A percentile compares a stretch with the other conserved stretches of the same genome.
These are phyloP conservation scores for Moniliophthora roreri DNA, from an alignment of 1,284 basidiomycete genomes.

Conservation along the genomic window DNA sequence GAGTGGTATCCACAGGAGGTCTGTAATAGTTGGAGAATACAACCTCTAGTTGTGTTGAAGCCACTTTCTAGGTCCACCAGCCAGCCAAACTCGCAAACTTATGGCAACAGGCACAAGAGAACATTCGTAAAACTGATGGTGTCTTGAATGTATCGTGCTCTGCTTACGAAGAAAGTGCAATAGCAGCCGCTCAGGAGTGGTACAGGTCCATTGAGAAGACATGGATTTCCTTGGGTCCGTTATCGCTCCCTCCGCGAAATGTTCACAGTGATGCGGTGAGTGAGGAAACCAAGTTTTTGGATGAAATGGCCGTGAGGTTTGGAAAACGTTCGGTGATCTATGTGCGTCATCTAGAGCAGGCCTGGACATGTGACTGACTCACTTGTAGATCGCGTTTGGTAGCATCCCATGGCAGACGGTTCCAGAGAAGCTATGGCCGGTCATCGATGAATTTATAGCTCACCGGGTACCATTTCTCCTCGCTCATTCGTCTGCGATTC, in stretches of 20 bases:
- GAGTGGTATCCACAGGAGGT: neutral
- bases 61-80: neutral
- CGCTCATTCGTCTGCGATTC: neutral
- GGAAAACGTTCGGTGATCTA: neutral
- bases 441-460: neutral
- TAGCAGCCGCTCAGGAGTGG: neutral
- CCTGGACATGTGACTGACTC: neutral
- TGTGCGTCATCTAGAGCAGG: neutral
- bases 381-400: neutral
- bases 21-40: neutral
- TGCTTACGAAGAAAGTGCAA: neutral
- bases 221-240: neutral
- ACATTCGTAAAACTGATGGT: neutral
- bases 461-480: neutral
- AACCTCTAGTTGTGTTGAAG: neutral
- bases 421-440: slow-evolving; percentile 1
- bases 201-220: neutral
- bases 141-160: slow-evolving; percentile 1
- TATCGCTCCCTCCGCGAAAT: neutral
- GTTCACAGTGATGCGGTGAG: neutral
- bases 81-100: neutral
- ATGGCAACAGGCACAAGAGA: neutral
- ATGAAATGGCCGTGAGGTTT: neutral
- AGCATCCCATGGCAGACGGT: neutral
- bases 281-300: neutral